Evolutionary conservation across 2,329 filamentous ascomycete species (phyloP).

Genomic region (Lasiodiplodia theobromae): DNA sequence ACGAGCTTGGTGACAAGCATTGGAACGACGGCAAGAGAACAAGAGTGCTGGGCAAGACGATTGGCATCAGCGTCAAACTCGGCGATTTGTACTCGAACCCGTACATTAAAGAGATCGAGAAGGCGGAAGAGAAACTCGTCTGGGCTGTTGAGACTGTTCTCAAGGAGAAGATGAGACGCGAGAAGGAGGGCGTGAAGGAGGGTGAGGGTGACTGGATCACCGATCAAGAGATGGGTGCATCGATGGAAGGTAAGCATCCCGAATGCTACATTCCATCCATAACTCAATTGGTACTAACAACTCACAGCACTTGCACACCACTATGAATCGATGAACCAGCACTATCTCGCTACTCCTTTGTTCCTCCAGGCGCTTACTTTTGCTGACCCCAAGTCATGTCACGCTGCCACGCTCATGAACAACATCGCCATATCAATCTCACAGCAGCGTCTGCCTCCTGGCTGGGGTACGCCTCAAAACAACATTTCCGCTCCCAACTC

Average conservation of each 20-base stretch:
- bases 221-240: constrained; percentile 74
- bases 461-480: neutral
- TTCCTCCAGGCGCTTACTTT: constrained; percentile 84
- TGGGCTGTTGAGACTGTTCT: constrained; percentile 84
- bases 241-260: constrained; percentile 67
- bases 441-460: constrained; percentile 58
- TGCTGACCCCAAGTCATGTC: constrained; percentile 70
- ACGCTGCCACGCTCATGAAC: constrained; percentile 85
- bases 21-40: constrained; percentile 60
- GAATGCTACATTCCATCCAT: neutral
- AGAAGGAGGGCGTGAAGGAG: constrained; percentile 71
- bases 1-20: constrained; percentile 51
- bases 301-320: constrained; percentile 72
- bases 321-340: constrained; percentile 76
- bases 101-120: constrained; percentile 75
- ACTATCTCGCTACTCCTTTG: constrained; percentile 83
- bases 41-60: constrained; percentile 73
- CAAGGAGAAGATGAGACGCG: constrained; percentile 74
- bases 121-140: constrained; percentile 76
- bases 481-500: constrained; percentile 35
- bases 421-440: constrained; percentile 78
- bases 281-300: constrained; percentile 35
- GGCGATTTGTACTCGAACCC: constrained; percentile 82
- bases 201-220: constrained; percentile 76
- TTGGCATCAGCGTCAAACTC: constrained; percentile 82